Base-by-base conservation (phyloP, 2,329 filamentous ascomycete species). In the Sodiomyces alkalinus region DNA sequence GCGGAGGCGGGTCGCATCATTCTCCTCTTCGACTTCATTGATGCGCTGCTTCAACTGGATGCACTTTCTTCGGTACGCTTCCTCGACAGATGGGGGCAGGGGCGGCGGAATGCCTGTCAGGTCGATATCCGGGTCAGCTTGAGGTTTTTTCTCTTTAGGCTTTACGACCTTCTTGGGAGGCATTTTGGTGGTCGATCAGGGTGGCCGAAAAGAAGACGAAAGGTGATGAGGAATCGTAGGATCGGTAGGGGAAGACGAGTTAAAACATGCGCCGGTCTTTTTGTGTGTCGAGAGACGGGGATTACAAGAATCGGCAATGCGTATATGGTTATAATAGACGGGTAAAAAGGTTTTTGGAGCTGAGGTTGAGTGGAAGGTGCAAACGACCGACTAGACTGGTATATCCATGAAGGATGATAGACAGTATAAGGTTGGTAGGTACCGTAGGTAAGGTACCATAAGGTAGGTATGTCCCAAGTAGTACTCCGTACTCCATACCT, bases 31-130 rank as follows among this genome's bases (percentile, higher is more conserved):
- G 43, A 96, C 82, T 51, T 94, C 86, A 49, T 76, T 80, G 38
- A 90, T 81, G 35, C 90, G 80, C 43, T 82, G 80, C 58, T 92
- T 92, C 14, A 98, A 70, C 43, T 92, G 80, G 48, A 94, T 83
- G 53, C 87, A 96, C 71, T 98, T 96, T 39, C 82, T 74, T 45
- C 90, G 85, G 56, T 96, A 98, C 28, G 87, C 86, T 50, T 87
- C 79, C 55, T 98, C 87, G 37, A 96, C 85, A 11, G 85, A 92
- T 11, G 90, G 87, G 13, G 87, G 83, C 4, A 79, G 62, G 22
- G 70, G 55, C 11, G 72, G 69, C 17, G 70, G 70, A 30, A 69
- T 59, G 35, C 58, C 56, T 51, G 45, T 49, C 45, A 41, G 39
- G 50, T 53, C 42, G 36, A 38, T 33, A 33, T 32, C 27, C 36